A percentile compares a stretch with the other conserved stretches of the same genome.
These are phyloP conservation scores for Hevea brasiliensis DNA, from an alignment of 345 rosid genomes.

Conservation along the genomic window DNA sequence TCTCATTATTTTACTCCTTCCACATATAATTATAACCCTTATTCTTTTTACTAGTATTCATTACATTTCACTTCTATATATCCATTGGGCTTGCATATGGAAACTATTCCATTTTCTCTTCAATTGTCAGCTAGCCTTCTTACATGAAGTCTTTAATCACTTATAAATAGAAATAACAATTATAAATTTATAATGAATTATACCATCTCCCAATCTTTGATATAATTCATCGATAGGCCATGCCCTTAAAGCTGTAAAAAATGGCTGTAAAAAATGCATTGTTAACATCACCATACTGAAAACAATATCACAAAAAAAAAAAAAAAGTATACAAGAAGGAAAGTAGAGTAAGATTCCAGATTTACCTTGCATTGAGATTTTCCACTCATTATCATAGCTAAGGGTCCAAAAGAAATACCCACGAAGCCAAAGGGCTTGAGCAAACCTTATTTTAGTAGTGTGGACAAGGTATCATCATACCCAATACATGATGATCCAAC, in stretches of 20 bases:
- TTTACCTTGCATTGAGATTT: conserved; percentile 49
- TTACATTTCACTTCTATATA: too few relatives aligned
- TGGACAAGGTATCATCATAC: conserved; percentile 49
- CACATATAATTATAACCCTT: too few relatives aligned
- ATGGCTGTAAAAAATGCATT: too few relatives aligned
- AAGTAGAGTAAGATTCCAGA: background rate
- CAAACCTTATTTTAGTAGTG: conserved; percentile 50
- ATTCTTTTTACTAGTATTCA: too few relatives aligned
- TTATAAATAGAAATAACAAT: too few relatives aligned
- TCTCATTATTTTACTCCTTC: too few relatives aligned
- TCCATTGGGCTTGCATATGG: too few relatives aligned
- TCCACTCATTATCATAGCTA: conserved; percentile 51
- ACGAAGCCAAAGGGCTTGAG: conserved; percentile 46
- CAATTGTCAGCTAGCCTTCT: too few relatives aligned
- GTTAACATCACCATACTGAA: background rate
- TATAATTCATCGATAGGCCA: background rate
- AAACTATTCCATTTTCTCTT: too few relatives aligned
- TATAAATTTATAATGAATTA: too few relatives aligned
- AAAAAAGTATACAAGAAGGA: background rate
- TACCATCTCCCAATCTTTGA: background rate
- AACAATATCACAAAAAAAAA: background rate
- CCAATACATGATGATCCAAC: conserved; percentile 42
- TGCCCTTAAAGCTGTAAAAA: conserved; percentile 16
- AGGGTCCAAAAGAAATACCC: conserved; percentile 84
- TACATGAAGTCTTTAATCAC: too few relatives aligned